Evolutionary conservation across 805 yeast genomes (phyloP), one percentile per base, ranked within the genome.

Genomic region (Limtongia smithiae): DNA sequence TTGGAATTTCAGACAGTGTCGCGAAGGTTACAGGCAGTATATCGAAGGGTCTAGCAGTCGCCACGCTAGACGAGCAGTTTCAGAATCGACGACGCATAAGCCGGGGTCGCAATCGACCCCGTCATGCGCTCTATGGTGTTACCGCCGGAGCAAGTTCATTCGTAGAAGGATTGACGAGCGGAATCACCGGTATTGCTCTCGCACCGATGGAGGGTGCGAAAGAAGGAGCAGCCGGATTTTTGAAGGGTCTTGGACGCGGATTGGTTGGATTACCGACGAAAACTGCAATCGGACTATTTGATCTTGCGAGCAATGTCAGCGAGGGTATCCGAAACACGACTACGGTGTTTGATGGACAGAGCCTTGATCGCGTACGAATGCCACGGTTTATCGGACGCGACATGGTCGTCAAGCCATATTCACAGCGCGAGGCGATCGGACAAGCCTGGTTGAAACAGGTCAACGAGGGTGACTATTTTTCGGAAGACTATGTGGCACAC

Each of bases 191-290:
- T 1, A 71, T 93, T 33, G 98, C 97, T 0, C 71, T 81, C 27
- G 93, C 91, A 6, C 98, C 99, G 2, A 76, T 86, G 50, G 83
- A 84, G 60, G 98, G 97, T 6, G 95, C 95, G 0, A 74, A 78
- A 46, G 95, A 83, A 33, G 99, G 99, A 4, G 81, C 97, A 0
- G 71, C 81, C 2, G 99, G 98, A 0, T 91, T 93, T 65, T 80
- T 93, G 69, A 87, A 82, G 63, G 99, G 99, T 1, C 63, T 93
- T 3, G 98, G 98, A 3, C 85, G 83, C 61, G 99, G 98, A 11
- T 63, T 94, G n/a, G 79, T 93, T 48, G 98, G 98, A 0, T 69
- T 94, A 27, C 98, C 99, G 0, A 90, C 98, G 0, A 93, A 93
- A 71, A 87, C 97, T 0, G 96, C 96, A 0, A 89, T 91, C 59